Evolutionary conservation across 306 rosid species (phyloP).

Genomic region (Clitoria ternatea): DNA sequence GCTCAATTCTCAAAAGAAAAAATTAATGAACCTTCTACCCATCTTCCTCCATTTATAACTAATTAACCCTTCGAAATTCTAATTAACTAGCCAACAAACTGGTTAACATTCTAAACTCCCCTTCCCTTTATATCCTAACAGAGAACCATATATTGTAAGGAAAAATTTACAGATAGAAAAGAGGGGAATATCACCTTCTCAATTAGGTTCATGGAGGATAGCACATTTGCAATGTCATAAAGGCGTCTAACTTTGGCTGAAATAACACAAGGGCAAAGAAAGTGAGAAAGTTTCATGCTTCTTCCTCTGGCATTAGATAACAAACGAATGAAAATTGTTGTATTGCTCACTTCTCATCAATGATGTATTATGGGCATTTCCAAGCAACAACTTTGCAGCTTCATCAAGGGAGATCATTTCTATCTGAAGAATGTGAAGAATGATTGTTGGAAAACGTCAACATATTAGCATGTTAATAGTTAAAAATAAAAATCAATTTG

Average conservation of each 20-base stretch:
- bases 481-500: not conserved
- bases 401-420: constrained; percentile 71
- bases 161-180: not conserved
- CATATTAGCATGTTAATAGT: not conserved
- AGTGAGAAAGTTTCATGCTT: not conserved
- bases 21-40: too few relatives aligned
- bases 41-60: too few relatives aligned
- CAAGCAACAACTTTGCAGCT: constrained; percentile 69
- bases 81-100: too few relatives aligned
- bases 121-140: too few relatives aligned
- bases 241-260: constrained; percentile 81
- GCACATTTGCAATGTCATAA: constrained; percentile 82
- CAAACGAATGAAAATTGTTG: not conserved
- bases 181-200: constrained; percentile 56
- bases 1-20: too few relatives aligned
- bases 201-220: constrained; percentile 73
- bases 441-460: constrained; percentile 3
- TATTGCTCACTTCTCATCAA: constrained; percentile 76
- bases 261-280: constrained; percentile 1
- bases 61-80: too few relatives aligned
- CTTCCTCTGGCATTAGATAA: not conserved
- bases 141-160: too few relatives aligned
- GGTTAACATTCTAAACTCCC: too few relatives aligned
- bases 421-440: constrained; percentile 33
- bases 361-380: constrained; percentile 47